Conservation (phyloP, 192 early-diverging fungal genomes). For the Powellomyces hirtus region DNA sequence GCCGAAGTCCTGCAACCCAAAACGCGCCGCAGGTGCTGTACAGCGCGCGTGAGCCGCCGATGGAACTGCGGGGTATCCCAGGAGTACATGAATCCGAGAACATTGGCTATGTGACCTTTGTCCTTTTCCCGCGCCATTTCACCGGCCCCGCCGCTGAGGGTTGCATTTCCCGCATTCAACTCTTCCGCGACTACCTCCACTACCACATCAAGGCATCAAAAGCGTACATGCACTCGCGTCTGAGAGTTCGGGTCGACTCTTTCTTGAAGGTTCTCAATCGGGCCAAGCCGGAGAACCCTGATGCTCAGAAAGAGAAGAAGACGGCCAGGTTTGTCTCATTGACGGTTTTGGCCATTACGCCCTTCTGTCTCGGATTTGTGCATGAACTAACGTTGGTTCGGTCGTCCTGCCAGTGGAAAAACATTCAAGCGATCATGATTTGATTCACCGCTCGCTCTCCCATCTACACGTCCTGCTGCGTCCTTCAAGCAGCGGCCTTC, state of each 20-base stretch:
- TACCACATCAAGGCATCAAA: conserved; percentile 99
- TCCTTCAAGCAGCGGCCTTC: too few species aligned
- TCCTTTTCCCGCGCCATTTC: conserved; percentile 94
- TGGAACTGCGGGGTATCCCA: conserved; percentile 83
- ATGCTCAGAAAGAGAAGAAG: conserved; percentile 49
- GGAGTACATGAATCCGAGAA: conserved; percentile 74
- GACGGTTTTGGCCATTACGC: neutral
- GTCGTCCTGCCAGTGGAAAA: conserved; percentile 32
- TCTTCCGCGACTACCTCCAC: conserved; percentile 98
- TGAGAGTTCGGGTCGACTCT: conserved; percentile 90
- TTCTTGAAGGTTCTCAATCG: conserved; percentile 99
- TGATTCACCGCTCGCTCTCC: too few species aligned
- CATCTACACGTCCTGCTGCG: too few species aligned
- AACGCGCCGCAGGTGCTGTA: conserved; percentile 98
- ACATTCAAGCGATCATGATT: conserved; percentile 38
- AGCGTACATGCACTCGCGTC: conserved; percentile 98
- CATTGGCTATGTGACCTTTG: conserved; percentile 95
- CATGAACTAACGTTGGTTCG: neutral
- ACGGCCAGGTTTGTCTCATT: conserved; percentile 35
- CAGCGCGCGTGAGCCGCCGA: conserved; percentile 85
- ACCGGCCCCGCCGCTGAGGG: conserved; percentile 72
- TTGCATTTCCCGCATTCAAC: conserved; percentile 92
- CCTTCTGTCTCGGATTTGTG: neutral
- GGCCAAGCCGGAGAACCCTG: conserved; percentile 86
- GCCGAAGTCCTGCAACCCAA: conserved; percentile 81